Base-by-base conservation (phyloP, 1,284 basidiomycete species). In the Trichosporon faecale region DNA sequence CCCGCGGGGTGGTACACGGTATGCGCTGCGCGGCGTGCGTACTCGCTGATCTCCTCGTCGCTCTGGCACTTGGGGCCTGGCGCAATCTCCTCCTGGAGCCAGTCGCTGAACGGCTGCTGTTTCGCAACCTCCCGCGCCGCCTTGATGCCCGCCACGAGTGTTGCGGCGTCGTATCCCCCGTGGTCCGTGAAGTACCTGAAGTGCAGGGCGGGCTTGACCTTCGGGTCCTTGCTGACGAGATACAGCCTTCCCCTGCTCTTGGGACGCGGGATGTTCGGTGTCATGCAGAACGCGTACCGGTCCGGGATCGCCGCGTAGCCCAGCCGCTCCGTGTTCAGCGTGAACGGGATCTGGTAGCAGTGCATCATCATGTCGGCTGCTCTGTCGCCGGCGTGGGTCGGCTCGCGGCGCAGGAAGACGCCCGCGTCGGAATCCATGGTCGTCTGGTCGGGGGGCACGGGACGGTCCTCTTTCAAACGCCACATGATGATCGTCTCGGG, bases 291-390 rank as follows among this genome's bases (percentile, higher is more conserved):
- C 11, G 72, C 72, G 31, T 73, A 73, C 33, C 70, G 64, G 23
- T 73, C 72, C 4, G 23, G 31, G n/a, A 73, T 68, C 16, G 18
- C 21, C 7, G 70, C 66, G 52, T 68, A 73, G n/a, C 72, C 72
- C 3, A 71, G 68, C 27, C 72, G 72, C 66, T 73, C 72, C 14
- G 72, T 73, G 70, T 73, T 73, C 37, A 73, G 64, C 1, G 72
- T 73, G 61, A 73, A 73, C 5, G 72, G 72, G 21, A 73, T 73
- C 66, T 73, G 72, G 70, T 73, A 73, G 68, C 72, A 73, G 72
- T 73, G 72, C 72, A 73, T 73, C 72, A 73, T 73, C 29, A 73
- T 35, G 68, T 73, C 72, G 46, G 72, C 67, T 0, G 72, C 70
- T 35, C 65, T 49, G 66, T 73, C 72, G 27, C 1, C 25, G 57